Base-by-base conservation (phyloP, 148 eudicot species). In the Cornus kousa region DNA sequence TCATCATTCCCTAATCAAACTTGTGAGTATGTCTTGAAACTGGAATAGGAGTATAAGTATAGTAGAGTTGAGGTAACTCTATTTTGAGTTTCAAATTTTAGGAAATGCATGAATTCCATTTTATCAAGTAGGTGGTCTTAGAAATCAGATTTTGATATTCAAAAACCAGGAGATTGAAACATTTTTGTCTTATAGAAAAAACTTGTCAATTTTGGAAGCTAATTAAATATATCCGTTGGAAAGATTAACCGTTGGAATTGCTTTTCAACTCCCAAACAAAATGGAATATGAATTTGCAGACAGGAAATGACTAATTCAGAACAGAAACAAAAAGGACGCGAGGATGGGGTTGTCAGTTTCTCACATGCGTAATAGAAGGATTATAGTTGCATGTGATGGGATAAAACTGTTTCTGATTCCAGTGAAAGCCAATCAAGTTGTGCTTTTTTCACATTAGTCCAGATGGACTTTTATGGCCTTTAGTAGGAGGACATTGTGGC, bases 241-340 rank as follows among this genome's bases (percentile, higher is more conserved):
- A 17, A 62, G 10, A 74, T 39, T 20, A n/a, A 1, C 68, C 19
- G 33, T 19, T 31, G 46, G 24, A 57, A 23, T 55, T 55, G 67
- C 20, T 57, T 57, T 74, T 35, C 68, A 74, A 35, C 35, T 60
- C 68, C 77, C 68, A 62, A 62, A 74, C 68, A 31, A 11, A 0
- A 0, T 13, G 33, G 67, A 62, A 74, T 35, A 74, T 33, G 4
- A 16, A n/a, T 13, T 74, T 9, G 2, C 7, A 5, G 17, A 16
- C 1, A 33, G 69, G 20, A 62, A 74, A 62, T n/a, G 68, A 74
- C 53, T n/a, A 28, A 28, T 28, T 0, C 7, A 11, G 32, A 20
- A 55, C 55, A 65, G 70, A 75, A 75, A 66, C 35, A 62, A 40
- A 75, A 11, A 0, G 35, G 19, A 9, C 35, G 32, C 77, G 22